phyloP scores from a whole-genome alignment of 495 filamentous ascomycete genomes.

The Podospora sp. region DNA sequence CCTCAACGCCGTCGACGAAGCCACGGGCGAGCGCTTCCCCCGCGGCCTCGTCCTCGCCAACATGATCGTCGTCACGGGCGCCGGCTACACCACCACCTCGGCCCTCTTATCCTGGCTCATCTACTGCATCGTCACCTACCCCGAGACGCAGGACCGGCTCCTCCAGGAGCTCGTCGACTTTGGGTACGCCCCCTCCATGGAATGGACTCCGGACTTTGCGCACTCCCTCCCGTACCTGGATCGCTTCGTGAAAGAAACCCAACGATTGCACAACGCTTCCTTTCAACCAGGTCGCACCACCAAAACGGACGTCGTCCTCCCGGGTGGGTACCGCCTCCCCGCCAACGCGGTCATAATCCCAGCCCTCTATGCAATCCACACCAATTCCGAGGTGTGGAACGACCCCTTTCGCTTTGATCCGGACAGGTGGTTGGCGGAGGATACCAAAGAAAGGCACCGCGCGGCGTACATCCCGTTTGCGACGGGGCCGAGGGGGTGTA shows the following conservation, averaged over 20 bases:
- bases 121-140: slow-evolving; percentile 52
- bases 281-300: slow-evolving; percentile 59
- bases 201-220: slow-evolving; percentile 44
- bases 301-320: slow-evolving; percentile 53
- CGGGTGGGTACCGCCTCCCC: slow-evolving; percentile 58
- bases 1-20: slow-evolving; percentile 50
- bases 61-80: slow-evolving; percentile 45
- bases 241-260: slow-evolving; percentile 60
- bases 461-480: slow-evolving; percentile 57
- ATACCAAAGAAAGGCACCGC: slow-evolving; percentile 48
- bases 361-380: slow-evolving; percentile 55
- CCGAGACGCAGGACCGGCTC: slow-evolving; percentile 53
- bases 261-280: slow-evolving; percentile 57
- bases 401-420: slow-evolving; percentile 57
- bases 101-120: slow-evolving; percentile 57
- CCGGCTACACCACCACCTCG: slow-evolving; percentile 58
- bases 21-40: slow-evolving; percentile 57
- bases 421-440: slow-evolving; percentile 56
- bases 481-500: slow-evolving; percentile 52
- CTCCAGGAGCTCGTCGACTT: slow-evolving; percentile 58
- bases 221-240: slow-evolving; percentile 52
- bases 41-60: slow-evolving; percentile 25
- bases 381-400: slow-evolving; percentile 54
- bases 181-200: slow-evolving; percentile 36
- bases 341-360: slow-evolving; percentile 52